A percentile compares a stretch with the other conserved stretches of the same genome.
Conservation (phyloP, 805 yeast genomes). For the Yarrowia sp. region DNA sequence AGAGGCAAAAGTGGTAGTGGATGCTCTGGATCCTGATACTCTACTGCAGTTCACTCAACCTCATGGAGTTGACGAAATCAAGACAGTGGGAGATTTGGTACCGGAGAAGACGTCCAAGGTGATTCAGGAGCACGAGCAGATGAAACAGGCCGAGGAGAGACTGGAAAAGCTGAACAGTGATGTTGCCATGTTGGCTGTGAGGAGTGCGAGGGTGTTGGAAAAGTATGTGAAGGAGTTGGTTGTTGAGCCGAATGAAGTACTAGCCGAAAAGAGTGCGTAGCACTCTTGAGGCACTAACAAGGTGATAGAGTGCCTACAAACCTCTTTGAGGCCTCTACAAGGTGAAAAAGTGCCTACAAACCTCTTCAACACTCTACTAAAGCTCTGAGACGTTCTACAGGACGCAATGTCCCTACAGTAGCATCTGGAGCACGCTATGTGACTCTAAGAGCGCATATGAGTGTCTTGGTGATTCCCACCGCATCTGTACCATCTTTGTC, state of each 20-base stretch:
- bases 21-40: constrained; percentile 6
- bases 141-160: neutral
- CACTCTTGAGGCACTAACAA: too few relatives aligned
- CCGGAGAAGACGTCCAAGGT: neutral
- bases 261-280: neutral
- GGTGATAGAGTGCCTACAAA: too few relatives aligned
- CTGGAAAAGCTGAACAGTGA: neutral
- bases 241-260: neutral
- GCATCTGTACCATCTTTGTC: too few relatives aligned
- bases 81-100: neutral
- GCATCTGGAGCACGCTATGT: too few relatives aligned
- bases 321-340: too few relatives aligned
- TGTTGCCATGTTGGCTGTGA: neutral
- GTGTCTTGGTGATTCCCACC: too few relatives aligned
- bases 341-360: too few relatives aligned
- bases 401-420: too few relatives aligned
- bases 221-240: neutral
- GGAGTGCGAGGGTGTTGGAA: neutral
- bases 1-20: constrained; percentile 1
- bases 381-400: too few relatives aligned
- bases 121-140: neutral
- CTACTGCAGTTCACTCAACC: neutral
- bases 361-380: too few relatives aligned
- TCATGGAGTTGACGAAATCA: constrained; percentile 11
- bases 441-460: too few relatives aligned